phyloP scores from a whole-genome alignment of 1,284 basidiomycete genomes.

The Tilletia caries region DNA sequence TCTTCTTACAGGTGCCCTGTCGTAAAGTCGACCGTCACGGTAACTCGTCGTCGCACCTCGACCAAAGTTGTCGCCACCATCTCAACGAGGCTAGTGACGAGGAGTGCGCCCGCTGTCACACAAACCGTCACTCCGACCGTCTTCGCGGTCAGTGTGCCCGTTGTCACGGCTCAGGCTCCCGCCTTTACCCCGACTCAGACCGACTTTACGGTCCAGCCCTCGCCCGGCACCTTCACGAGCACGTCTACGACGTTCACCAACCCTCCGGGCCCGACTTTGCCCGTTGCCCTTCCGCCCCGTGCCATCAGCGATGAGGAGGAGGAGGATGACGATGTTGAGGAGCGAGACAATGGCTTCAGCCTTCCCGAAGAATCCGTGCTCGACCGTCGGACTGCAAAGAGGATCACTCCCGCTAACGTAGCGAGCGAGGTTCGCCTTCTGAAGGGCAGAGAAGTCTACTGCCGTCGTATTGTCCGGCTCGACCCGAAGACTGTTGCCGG shows the following conservation, averaged over 20 bases:
- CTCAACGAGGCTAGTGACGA: neutral
- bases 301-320: neutral
- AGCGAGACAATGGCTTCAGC: neutral
- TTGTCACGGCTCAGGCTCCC: neutral
- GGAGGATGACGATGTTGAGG: neutral
- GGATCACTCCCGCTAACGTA: too few relatives aligned
- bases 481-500: too few relatives aligned
- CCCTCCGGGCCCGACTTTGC: neutral
- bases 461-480: too few relatives aligned
- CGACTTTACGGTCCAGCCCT: neutral
- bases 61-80: neutral
- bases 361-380: too few relatives aligned
- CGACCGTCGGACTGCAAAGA: too few relatives aligned
- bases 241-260: neutral
- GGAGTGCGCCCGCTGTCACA: neutral
- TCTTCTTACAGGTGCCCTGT: neutral
- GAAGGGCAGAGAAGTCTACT: too few relatives aligned
- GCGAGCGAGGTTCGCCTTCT: too few relatives aligned
- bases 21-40: neutral
- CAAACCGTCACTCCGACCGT: neutral
- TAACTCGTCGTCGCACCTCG: neutral
- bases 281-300: neutral
- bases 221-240: constrained; percentile 3
- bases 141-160: neutral
- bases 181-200: neutral